Evolutionary conservation across 768 basidiomycete species (phyloP).

Genomic region (Paxillus involutus): DNA sequence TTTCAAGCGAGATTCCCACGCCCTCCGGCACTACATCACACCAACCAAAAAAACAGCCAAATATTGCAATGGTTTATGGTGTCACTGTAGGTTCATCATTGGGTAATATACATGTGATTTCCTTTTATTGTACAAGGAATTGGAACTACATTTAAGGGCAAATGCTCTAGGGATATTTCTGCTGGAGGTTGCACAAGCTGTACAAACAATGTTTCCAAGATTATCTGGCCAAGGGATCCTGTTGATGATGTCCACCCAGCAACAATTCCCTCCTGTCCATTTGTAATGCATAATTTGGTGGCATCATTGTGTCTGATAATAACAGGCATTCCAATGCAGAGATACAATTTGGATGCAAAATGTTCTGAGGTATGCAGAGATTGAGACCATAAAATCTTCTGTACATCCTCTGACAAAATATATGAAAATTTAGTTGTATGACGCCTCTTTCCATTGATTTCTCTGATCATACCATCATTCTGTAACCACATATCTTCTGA

Average conservation of each 20-base stretch:
- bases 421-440: too few species aligned
- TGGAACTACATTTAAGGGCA: not conserved
- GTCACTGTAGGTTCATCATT: not conserved
- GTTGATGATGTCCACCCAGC: not conserved
- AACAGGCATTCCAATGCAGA: not conserved
- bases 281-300: not conserved
- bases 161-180: not conserved
- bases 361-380: not conserved
- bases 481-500: not conserved
- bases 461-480: not conserved
- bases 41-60: too few species aligned
- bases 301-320: not conserved
- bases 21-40: too few species aligned
- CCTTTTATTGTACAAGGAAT: not conserved
- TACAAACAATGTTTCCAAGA: not conserved
- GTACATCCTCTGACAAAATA: too few species aligned
- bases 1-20: too few species aligned
- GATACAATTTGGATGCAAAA: not conserved
- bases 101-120: not conserved
- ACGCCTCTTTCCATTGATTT: too few species aligned
- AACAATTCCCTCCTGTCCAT: not conserved
- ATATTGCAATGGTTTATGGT: too few species aligned
- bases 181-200: not conserved
- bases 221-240: not conserved
- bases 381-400: not conserved